A percentile compares a stretch with the other conserved stretches of the same genome.
These are phyloP conservation scores for Ustulina deusta DNA, from an alignment of 2,329 filamentous ascomycete species.

Conservation along the genomic window DNA sequence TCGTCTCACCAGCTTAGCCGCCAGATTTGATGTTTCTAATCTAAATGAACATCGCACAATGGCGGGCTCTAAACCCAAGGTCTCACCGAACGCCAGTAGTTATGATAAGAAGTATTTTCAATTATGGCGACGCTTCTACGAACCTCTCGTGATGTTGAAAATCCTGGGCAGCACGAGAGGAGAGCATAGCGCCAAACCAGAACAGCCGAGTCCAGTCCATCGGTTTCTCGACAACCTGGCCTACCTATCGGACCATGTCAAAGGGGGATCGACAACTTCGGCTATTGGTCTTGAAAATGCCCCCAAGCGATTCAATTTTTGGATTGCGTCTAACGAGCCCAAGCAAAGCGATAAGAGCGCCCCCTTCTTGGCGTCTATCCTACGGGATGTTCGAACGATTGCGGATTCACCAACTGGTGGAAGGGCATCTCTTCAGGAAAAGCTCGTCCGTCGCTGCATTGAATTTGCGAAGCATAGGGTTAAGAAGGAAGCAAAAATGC, in stretches of 20 bases:
- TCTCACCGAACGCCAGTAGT: not conserved
- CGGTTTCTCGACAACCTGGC: conserved; percentile 56
- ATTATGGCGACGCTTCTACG: conserved; percentile 53
- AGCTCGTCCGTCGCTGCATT: conserved; percentile 39
- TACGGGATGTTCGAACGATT: conserved; percentile 40
- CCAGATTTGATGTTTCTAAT: not conserved
- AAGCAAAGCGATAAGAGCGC: conserved; percentile 40
- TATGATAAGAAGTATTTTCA: conserved; percentile 25
- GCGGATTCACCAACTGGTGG: conserved; percentile 15
- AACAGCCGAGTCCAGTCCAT: conserved; percentile 28
- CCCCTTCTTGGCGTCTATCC: conserved; percentile 49
- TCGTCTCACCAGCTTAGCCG: not conserved
- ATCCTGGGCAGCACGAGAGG: conserved; percentile 53
- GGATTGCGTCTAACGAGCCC: conserved; percentile 57
- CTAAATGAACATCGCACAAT: not conserved
- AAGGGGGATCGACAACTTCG: conserved; percentile 60
- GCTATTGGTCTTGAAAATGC: conserved; percentile 58
- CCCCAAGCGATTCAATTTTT: conserved; percentile 53
- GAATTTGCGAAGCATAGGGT: conserved; percentile 39
- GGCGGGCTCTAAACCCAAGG: conserved; percentile 12
- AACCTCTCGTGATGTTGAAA: conserved; percentile 53
- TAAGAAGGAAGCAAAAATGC: conserved; percentile 31
- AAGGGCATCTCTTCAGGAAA: conserved; percentile 4
- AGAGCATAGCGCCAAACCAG: conserved; percentile 38
- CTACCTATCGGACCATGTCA: conserved; percentile 60